phyloP scores from a whole-genome alignment of 1,284 basidiomycete genomes.

The Phenoliferia sp. region DNA sequence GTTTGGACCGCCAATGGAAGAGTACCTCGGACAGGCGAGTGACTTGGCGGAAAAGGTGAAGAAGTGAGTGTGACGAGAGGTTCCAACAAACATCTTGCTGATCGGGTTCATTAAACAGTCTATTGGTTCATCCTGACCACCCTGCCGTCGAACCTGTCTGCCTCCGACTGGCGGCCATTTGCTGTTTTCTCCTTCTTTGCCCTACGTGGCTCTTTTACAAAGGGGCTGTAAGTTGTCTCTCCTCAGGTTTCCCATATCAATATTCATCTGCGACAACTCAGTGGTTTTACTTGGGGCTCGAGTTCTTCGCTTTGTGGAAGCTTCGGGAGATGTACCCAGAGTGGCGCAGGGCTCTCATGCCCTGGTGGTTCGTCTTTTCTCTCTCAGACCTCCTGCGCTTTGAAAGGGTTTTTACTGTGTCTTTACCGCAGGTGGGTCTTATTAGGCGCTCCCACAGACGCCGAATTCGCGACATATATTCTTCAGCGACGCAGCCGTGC shows the following conservation, averaged over 20 bases:
- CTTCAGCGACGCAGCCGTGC: slow-evolving; percentile 9
- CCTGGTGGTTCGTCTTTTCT: slow-evolving; percentile 3
- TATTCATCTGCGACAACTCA: too few species aligned
- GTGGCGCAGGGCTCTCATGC: slow-evolving; percentile 13
- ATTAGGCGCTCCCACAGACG: slow-evolving; percentile 19
- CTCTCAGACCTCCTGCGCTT: neutral
- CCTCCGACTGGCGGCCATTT: slow-evolving; percentile 6
- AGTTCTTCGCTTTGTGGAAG: slow-evolving; percentile 25
- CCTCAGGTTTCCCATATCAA: slow-evolving; percentile 16
- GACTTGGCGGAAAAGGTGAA: slow-evolving; percentile 21
- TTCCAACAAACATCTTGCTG: too few species aligned
- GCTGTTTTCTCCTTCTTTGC: slow-evolving; percentile 5
- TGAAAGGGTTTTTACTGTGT: too few species aligned
- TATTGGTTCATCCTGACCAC: slow-evolving; percentile 22
- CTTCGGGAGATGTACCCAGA: slow-evolving; percentile 14
- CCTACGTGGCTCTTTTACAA: slow-evolving; percentile 13
- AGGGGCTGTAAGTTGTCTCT: slow-evolving; percentile 19
- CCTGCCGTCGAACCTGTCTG: slow-evolving; percentile 7
- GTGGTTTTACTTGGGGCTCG: slow-evolving; percentile 11
- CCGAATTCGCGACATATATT: slow-evolving; percentile 17
- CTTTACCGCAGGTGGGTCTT: slow-evolving; percentile 24
- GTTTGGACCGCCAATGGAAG: neutral
- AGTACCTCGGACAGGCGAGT: neutral
- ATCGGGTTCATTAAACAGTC: neutral
- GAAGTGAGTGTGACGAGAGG: too few species aligned